Base-by-base conservation (phyloP, 257 asterid species). In the Solanum infundibuliforme region DNA sequence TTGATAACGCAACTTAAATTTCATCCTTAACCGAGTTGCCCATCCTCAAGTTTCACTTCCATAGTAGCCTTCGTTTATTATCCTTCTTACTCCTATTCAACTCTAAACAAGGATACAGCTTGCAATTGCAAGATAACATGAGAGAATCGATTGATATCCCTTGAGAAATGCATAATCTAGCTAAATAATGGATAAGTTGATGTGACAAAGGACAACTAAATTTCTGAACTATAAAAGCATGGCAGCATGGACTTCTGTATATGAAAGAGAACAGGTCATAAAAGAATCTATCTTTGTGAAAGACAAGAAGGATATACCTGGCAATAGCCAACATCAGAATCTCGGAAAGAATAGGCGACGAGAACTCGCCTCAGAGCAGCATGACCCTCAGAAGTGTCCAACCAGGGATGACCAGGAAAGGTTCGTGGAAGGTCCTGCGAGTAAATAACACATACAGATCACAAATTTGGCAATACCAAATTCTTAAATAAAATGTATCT, bases 401-500 rank as follows among this genome's bases (percentile, higher is more conserved):
- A 91, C 99, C 99, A 97, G 39, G 99, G 96, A 91, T 97, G 99
- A 88, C 99, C 99, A 38, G 99, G 99, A 87, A 95, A 97, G 43
- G 99, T 97, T 88, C 99, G 95, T 20, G 98, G 99, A 34, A 97
- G 96, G 89, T 97, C 99, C 99, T 97, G 95, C 89, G 90, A 75
- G 85, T 43, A 25, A 52, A 18, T 25, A 31, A 8, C 39, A 66
- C 58, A 82, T 12, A 23, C 58, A 87, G 31, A 46, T 86, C 4
- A 20, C 68, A 48, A 86, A 32, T 71, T 7, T 72, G 11, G 48
- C 25, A 52, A 38, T 73, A 31, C 2, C 41, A 48, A 72, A 73
- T n/a, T 36, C 9, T 86, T 72, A n/a, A 41, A 27, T 11, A 68
- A 43, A 43, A 69, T 86, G 88, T 23, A 20, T 81, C 68, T 46